These are phyloP conservation scores for Massarina eburnea DNA, from an alignment of 2,329 filamentous ascomycete genomes.

Conservation along the genomic window DNA sequence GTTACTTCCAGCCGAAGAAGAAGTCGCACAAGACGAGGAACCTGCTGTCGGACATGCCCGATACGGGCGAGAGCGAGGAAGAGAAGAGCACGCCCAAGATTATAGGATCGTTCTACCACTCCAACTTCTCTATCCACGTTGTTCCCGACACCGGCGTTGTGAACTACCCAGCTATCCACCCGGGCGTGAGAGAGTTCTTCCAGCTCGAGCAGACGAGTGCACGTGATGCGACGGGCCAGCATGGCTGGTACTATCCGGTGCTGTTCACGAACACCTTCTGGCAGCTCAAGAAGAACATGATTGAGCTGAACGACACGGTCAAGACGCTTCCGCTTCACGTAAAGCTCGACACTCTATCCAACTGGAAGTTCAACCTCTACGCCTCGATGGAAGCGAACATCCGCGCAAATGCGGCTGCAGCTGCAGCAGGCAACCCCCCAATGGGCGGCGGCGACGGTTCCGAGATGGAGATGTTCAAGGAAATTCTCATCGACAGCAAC, in stretches of 20 bases:
- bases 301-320: constrained; percentile 85
- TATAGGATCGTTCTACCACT: constrained; percentile 87
- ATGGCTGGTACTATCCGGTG: constrained; percentile 92
- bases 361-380: constrained; percentile 89
- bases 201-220: constrained; percentile 78
- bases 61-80: constrained; percentile 54
- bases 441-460: constrained; percentile 83
- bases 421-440: constrained; percentile 68
- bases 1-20: constrained; percentile 88
- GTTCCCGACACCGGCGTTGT: constrained; percentile 77
- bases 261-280: constrained; percentile 96
- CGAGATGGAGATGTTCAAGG: constrained; percentile 97
- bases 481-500: constrained; percentile 91
- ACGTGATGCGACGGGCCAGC: constrained; percentile 79
- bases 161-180: constrained; percentile 67
- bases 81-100: constrained; percentile 63
- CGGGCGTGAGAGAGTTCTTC: constrained; percentile 75
- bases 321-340: constrained; percentile 79
- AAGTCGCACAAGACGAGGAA: constrained; percentile 86
- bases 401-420: constrained; percentile 78
- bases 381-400: constrained; percentile 83
- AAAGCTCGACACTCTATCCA: constrained; percentile 74
- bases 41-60: constrained; percentile 61
- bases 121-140: constrained; percentile 88
- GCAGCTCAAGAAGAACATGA: constrained; percentile 93